Evolutionary conservation across 805 yeast genomes (phyloP).

Genomic region (Metschnikowia drakensbergensis): DNA sequence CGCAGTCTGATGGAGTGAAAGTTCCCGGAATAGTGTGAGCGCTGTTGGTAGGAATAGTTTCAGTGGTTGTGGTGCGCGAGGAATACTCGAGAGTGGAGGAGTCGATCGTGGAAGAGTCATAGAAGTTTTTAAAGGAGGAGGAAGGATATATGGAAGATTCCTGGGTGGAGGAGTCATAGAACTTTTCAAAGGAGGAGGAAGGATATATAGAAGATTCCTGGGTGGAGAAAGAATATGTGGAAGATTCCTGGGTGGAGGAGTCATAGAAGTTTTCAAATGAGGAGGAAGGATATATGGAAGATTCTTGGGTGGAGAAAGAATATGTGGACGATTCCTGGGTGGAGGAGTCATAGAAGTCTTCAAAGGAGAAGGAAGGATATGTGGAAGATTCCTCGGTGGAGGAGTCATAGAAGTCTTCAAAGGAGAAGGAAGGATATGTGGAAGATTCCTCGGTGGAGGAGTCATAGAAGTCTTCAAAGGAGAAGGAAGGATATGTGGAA

Average conservation of each 20-base stretch:
- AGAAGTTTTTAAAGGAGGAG: background rate
- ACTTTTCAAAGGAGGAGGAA: background rate
- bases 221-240: background rate
- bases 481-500: background rate
- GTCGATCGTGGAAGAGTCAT: background rate
- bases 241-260: too few species aligned
- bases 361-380: background rate
- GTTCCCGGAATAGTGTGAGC: background rate
- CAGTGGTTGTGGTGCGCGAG: constrained; percentile 2
- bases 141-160: background rate
- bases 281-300: background rate
- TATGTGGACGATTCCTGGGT: too few species aligned
- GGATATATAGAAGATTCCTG: too few species aligned
- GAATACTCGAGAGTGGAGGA: background rate
- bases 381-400: too few species aligned
- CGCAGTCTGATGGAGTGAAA: constrained; percentile 4
- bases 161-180: background rate
- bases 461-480: background rate
- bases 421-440: background rate
- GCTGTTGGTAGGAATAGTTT: background rate
- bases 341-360: background rate
- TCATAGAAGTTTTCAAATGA: background rate
- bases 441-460: background rate
- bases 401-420: background rate
- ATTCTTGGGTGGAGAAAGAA: too few species aligned